Base-by-base conservation (phyloP, 2,329 filamentous ascomycete species). In the Exophiala bonariae region DNA sequence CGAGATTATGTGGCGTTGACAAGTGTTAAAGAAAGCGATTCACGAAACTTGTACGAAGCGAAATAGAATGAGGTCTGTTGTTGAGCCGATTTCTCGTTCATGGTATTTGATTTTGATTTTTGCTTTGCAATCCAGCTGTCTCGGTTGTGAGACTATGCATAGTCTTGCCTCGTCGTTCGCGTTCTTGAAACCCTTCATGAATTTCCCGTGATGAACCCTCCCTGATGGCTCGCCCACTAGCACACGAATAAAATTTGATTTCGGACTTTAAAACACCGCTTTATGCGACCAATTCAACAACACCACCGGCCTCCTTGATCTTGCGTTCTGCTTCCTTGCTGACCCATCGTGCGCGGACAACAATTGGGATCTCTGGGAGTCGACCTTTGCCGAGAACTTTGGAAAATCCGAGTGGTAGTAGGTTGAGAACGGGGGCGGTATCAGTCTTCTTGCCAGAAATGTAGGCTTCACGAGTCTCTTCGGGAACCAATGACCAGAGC, bases 351-450 rank as follows among this genome's bases (percentile, higher is more conserved):
- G 93, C 92, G 71, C 89, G 89, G 62, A 99, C 91, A 67, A 99
- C 89, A 66, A 99, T 76, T 63, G 93, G 93, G 67, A 97, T 83
- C 69, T 92, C 80, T 68, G 93, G 92, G 67, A 97, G 80, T 70
- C 92, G 86, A 76, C 93, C 93, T 85, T 99, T 99, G 74, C 93
- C 95, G 71, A 99, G 87, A 63, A 99, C 85, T 82, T 99, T 99
- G 71, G 90, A 88, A 85, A 97, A 99, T 65, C 95, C 93, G 75
- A 96, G 86, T 66, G 90, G 82, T 59, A 97, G 86, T 74, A 99
- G 89, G 80, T 99, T 92, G 80, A 99, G 85, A 70, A 99, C 93
- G 71, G 93, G 93, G 59, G 92, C 90, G 72, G 88, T 95, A 75
- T 96, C 89, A 73, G 83, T 85, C 78, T 89, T 89, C 73, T 87